Base-by-base conservation (phyloP, 2,329 filamentous ascomycete genomes). In the Monosporascus sp. region DNA sequence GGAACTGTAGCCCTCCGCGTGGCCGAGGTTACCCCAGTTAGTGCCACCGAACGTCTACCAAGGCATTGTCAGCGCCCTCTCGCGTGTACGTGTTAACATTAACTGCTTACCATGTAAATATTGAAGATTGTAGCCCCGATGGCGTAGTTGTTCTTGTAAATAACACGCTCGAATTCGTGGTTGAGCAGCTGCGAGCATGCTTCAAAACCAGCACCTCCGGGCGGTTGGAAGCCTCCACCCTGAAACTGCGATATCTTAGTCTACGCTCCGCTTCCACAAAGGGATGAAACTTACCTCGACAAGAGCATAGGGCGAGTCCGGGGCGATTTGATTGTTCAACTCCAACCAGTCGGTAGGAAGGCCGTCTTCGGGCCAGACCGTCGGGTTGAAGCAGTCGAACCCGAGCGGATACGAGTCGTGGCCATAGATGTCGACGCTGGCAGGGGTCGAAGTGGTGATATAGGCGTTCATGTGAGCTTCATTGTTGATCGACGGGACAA, bases 11-110 rank as follows among this genome's bases (percentile, higher is more conserved):
- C 78, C 83, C 11, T 83, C 85, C 9, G 85, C 78, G 59, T 90
- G 82, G 0, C 88, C 87, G 5, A 90, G 69, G 57, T 91, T 92
- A 0, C 89, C 89, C 89, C 89, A 93, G 65, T 93, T 94, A 0
- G 89, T 92, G 6, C 89, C 89, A 16, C 89, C 89, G 59, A 79
- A 89, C 1, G 80, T 85, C 80, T 81, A 37, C 2, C 37, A 41
- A 44, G 37, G 27, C n/a, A 43, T 45, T 49, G 52, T 22, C 19
- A 35, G 19, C 24, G 35, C 20, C 9, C 4, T 7, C 22, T 24
- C 26, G 2, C n/a, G 44, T 37, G 43, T 56, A 22, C 43, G 43
- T 48, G n/a, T 1, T 50, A 26, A 6, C n/a, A 20, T 19, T 5
- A 45, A 46, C 37, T 4, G 6, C 68, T 59, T 64, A 84, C 83